A percentile compares a stretch with the other conserved stretches of the same genome.
phyloP scores from a whole-genome alignment of 2,329 filamentous ascomycete genomes.

The Lojkania enalia region DNA sequence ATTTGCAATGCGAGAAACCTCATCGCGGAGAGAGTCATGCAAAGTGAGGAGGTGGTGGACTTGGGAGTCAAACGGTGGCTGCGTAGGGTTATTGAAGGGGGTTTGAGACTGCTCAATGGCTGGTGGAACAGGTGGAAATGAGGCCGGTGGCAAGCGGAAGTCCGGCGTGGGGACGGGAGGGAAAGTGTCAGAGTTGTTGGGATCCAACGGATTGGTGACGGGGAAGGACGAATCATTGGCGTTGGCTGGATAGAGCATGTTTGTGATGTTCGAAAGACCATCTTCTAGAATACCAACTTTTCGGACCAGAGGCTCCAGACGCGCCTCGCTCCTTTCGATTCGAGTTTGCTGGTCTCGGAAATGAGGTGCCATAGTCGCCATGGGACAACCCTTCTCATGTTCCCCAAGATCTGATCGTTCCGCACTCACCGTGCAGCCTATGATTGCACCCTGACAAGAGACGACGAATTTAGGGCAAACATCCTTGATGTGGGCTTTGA shows the following conservation, averaged over 20 bases:
- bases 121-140: conserved; percentile 36
- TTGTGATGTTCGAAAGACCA: conserved; percentile 49
- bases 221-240: conserved; percentile 35
- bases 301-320: conserved; percentile 47
- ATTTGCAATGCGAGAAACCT: conserved; percentile 58
- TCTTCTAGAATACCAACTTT: conserved; percentile 52
- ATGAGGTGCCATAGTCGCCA: conserved; percentile 52
- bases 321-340: conserved; percentile 49
- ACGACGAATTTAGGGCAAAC: conserved; percentile 48
- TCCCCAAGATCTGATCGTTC: conserved; percentile 45
- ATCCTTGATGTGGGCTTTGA: conserved; percentile 47
- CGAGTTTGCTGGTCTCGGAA: conserved; percentile 49
- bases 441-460: conserved; percentile 48
- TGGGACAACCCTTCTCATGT: conserved; percentile 49
- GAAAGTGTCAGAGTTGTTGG: conserved; percentile 30
- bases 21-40: conserved; percentile 63
- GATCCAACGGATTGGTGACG: conserved; percentile 39
- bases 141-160: conserved; percentile 39
- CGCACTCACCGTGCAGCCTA: conserved; percentile 49
- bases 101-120: conserved; percentile 24
- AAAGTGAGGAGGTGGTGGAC: conserved; percentile 63
- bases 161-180: conserved; percentile 42
- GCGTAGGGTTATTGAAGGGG: conserved; percentile 19
- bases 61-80: conserved; percentile 50
- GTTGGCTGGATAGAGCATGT: conserved; percentile 45